Conservation (phyloP, 371 early-diverging fungal genomes). For the Rhizopus stolonifer region DNA sequence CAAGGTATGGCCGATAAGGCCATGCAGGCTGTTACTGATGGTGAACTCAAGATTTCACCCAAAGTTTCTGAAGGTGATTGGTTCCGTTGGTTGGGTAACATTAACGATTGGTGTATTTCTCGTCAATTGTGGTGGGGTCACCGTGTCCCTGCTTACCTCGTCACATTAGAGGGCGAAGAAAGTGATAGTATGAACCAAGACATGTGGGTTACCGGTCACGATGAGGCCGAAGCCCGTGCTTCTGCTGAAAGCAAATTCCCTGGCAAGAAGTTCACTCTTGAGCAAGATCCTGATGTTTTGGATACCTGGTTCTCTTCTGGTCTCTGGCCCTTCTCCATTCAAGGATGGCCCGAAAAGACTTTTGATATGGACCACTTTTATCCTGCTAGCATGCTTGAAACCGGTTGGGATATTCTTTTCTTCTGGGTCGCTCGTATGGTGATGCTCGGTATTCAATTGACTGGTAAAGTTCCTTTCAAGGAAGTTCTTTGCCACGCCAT, state of each 20-base stretch:
- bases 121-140: slow-evolving; percentile 99
- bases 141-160: slow-evolving; percentile 97
- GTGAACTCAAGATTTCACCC: slow-evolving; percentile 89
- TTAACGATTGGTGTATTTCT: slow-evolving; percentile 95
- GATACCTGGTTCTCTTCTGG: slow-evolving; percentile 99
- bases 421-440: slow-evolving; percentile 99
- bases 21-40: slow-evolving; percentile 83
- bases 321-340: slow-evolving; percentile 98
- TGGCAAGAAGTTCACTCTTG: slow-evolving; percentile 62
- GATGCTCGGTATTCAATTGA: slow-evolving; percentile 96
- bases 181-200: slow-evolving; percentile 59
- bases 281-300: slow-evolving; percentile 95
- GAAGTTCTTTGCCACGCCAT: slow-evolving; percentile 98
- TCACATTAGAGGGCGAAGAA: slow-evolving; percentile 72
- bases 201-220: slow-evolving; percentile 91
- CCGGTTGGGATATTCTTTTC: slow-evolving; percentile 99
- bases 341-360: slow-evolving; percentile 96
- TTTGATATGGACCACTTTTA: slow-evolving; percentile 87
- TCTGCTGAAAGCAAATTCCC: slow-evolving; percentile 79
- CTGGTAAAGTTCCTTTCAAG: slow-evolving; percentile 94
- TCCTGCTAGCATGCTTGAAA: slow-evolving; percentile 95
- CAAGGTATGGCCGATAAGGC: slow-evolving; percentile 89
- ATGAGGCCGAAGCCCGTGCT: slow-evolving; percentile 75
- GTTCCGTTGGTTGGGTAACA: slow-evolving; percentile 97
- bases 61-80: slow-evolving; percentile 90